Conservation (phyloP, 2,329 filamentous ascomycete species). For the Rosellinia necatrix region DNA sequence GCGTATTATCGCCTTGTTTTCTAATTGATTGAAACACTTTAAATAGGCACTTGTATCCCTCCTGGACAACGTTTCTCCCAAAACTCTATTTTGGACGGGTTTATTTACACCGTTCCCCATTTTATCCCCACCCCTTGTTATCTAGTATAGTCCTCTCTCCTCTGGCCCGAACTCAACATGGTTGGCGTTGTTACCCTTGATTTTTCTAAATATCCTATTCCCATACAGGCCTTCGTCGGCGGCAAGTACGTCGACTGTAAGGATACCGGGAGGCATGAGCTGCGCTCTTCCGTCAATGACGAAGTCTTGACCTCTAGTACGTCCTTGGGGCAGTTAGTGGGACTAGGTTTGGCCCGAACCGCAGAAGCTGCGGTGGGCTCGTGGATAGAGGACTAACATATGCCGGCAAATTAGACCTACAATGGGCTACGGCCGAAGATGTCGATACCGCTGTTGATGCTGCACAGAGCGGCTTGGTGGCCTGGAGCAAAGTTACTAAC, state of each 20-base stretch:
- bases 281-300: conserved; percentile 26
- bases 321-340: no score
- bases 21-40: not conserved
- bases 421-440: conserved; percentile 32
- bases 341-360: no score
- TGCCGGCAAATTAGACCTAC: conserved; percentile 15
- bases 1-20: not conserved
- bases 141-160: not conserved
- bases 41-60: not conserved
- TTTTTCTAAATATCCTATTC: conserved; percentile 23
- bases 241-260: conserved; percentile 24
- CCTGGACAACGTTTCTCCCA: not conserved
- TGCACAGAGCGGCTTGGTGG: conserved; percentile 30
- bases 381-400: not conserved
- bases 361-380: not conserved
- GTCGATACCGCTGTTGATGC: conserved; percentile 34
- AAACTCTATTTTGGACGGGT: not conserved
- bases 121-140: not conserved
- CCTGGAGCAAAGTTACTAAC: conserved; percentile 33
- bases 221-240: conserved; percentile 22
- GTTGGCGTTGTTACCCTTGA: conserved; percentile 17
- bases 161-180: conserved; percentile 4
- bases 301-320: conserved; percentile 24
- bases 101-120: not conserved
- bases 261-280: conserved; percentile 15